Percentiles rank a stretch among this genome's conserved stretches.
Evolutionary conservation across 768 basidiomycete species (phyloP).

Genomic region (Mycena galopus): DNA sequence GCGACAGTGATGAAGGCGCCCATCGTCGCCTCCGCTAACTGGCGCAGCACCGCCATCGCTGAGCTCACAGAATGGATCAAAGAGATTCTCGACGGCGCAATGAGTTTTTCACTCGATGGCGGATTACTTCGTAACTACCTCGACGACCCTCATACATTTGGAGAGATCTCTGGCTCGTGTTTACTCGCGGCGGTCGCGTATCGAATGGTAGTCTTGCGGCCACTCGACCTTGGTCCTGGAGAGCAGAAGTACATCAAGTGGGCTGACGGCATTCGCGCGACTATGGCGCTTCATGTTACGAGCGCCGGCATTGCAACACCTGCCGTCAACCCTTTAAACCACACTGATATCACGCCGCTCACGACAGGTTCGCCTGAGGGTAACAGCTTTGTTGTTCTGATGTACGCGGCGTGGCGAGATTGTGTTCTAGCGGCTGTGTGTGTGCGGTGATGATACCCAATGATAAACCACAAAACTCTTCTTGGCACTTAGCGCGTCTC

Average conservation of each 20-base stretch:
- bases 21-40: constrained; percentile 40
- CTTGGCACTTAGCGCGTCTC: too few relatives aligned
- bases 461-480: too few relatives aligned
- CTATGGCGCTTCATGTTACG: constrained; percentile 45
- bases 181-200: constrained; percentile 56
- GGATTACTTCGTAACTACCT: constrained; percentile 59
- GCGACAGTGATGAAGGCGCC: constrained; percentile 61
- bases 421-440: constrained; percentile 45
- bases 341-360: constrained; percentile 47
- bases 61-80: constrained; percentile 54
- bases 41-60: constrained; percentile 44
- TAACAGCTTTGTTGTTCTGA: constrained; percentile 51
- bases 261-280: constrained; percentile 44
- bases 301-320: constrained; percentile 50
- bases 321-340: constrained; percentile 53
- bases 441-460: too few relatives aligned
- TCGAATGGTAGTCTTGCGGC: constrained; percentile 46
- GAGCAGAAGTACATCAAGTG: constrained; percentile 39
- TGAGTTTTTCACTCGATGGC: constrained; percentile 45
- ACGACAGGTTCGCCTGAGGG: constrained; percentile 53
- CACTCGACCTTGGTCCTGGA: constrained; percentile 35
- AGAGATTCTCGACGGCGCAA: constrained; percentile 61
- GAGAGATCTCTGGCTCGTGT: constrained; percentile 58
- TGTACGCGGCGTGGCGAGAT: constrained; percentile 57
- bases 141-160: constrained; percentile 51